Percentiles rank a stretch among this genome's conserved stretches.
phyloP scores from a whole-genome alignment of 1,284 basidiomycete species.

The Ganoderma boninense region DNA sequence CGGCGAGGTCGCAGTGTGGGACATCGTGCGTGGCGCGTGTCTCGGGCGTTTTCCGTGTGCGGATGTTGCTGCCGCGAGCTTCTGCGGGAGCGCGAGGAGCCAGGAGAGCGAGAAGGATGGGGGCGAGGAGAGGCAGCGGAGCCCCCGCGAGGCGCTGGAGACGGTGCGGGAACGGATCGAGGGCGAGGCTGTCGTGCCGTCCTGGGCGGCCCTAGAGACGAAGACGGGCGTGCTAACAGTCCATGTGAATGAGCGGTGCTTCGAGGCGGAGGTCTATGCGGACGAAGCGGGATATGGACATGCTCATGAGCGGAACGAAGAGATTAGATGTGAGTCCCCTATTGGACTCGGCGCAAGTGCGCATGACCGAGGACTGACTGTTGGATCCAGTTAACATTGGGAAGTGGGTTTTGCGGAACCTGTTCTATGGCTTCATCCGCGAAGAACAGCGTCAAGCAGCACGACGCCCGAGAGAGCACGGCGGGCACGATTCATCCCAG shows the following conservation, averaged over 20 bases:
- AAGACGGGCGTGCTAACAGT: slow-evolving; percentile 90
- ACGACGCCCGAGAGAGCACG: slow-evolving; percentile 47
- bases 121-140: slow-evolving; percentile 51
- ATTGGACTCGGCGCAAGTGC: background rate
- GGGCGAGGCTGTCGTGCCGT: slow-evolving; percentile 86
- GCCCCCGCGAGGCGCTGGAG: slow-evolving; percentile 87
- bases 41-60: slow-evolving; percentile 73
- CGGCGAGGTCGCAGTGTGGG: slow-evolving; percentile 92
- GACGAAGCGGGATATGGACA: slow-evolving; percentile 83
- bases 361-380: too few species aligned
- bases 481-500: slow-evolving; percentile 31
- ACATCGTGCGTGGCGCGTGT: slow-evolving; percentile 85
- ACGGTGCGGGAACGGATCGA: slow-evolving; percentile 89
- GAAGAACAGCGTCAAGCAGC: slow-evolving; percentile 60
- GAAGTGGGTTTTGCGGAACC: slow-evolving; percentile 80
- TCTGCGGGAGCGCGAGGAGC: slow-evolving; percentile 38
- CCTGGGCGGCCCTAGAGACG: slow-evolving; percentile 93
- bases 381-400: slow-evolving; percentile 75
- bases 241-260: slow-evolving; percentile 88
- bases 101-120: slow-evolving; percentile 44
- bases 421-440: slow-evolving; percentile 75
- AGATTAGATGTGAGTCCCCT: slow-evolving; percentile 74
- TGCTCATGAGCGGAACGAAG: slow-evolving; percentile 65
- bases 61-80: slow-evolving; percentile 68
- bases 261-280: slow-evolving; percentile 95